These are phyloP conservation scores for Rachicladosporium sp. DNA, from an alignment of 2,329 filamentous ascomycete species.

Conservation along the genomic window DNA sequence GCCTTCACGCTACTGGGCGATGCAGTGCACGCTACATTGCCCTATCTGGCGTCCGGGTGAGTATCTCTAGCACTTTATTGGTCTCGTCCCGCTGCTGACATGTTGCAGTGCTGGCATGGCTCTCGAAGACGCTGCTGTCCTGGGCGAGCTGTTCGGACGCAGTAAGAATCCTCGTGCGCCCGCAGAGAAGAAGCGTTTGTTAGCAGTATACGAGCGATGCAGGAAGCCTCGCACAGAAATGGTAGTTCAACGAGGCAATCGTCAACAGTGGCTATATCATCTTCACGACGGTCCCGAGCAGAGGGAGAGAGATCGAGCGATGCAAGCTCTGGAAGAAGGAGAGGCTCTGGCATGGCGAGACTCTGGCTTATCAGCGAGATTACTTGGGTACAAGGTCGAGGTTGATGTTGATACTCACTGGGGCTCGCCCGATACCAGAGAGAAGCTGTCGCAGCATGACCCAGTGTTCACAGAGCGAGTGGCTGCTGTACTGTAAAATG, in stretches of 20 bases:
- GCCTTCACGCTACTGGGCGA: constrained; percentile 51
- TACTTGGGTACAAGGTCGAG: constrained; percentile 5
- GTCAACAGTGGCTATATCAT: constrained; percentile 51
- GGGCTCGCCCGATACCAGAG: neutral
- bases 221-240: constrained; percentile 46
- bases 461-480: no score
- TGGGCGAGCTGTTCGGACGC: constrained; percentile 41
- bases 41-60: constrained; percentile 43
- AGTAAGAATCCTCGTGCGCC: constrained; percentile 31
- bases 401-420: constrained; percentile 4
- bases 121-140: constrained; percentile 47
- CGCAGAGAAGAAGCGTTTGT: constrained; percentile 25
- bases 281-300: constrained; percentile 47
- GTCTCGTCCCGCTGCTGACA: neutral
- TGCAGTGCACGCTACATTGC: constrained; percentile 51
- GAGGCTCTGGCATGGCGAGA: constrained; percentile 5
- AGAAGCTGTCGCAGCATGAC: no score
- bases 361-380: constrained; percentile 1
- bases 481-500: no score
- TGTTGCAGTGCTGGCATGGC: constrained; percentile 40
- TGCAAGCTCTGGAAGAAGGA: constrained; percentile 2
- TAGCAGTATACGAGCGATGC: constrained; percentile 44
- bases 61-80: neutral
- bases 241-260: constrained; percentile 48
- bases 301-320: constrained; percentile 15